Evolutionary conservation across 2,329 filamentous ascomycete species (phyloP).

Genomic region (Uncinocarpus reesii): DNA sequence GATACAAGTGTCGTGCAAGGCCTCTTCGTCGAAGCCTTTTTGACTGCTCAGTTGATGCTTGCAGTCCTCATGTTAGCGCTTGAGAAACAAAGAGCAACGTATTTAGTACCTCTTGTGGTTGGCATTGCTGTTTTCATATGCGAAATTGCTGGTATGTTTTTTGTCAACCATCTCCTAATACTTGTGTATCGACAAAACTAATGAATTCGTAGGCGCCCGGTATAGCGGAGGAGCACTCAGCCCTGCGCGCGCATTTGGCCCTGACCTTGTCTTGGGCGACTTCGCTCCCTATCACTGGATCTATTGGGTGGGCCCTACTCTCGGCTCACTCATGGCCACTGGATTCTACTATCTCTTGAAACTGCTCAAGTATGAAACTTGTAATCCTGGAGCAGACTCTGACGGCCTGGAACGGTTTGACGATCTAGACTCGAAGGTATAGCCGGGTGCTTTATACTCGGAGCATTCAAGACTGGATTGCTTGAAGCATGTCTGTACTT

Average conservation of each 20-base stretch:
- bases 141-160: slow-evolving; percentile 38
- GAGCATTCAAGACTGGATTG: no score
- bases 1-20: slow-evolving; percentile 47
- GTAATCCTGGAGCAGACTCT: slow-evolving; percentile 49
- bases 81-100: slow-evolving; percentile 64
- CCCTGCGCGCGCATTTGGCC: slow-evolving; percentile 41
- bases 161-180: no score
- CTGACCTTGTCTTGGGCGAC: slow-evolving; percentile 36
- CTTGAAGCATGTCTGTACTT: no score
- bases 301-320: slow-evolving; percentile 41
- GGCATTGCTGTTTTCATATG: slow-evolving; percentile 59
- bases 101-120: slow-evolving; percentile 60
- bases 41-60: slow-evolving; percentile 54
- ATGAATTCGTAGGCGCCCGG: slow-evolving; percentile 30
- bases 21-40: slow-evolving; percentile 57
- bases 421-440: slow-evolving; percentile 3
- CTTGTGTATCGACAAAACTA: neutral
- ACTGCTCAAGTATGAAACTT: slow-evolving; percentile 35
- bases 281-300: slow-evolving; percentile 44
- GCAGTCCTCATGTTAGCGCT: slow-evolving; percentile 60
- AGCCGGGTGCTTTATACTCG: neutral
- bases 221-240: slow-evolving; percentile 42
- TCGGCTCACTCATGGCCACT: slow-evolving; percentile 40
- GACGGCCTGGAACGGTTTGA: slow-evolving; percentile 22
- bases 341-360: slow-evolving; percentile 43